Conservation (phyloP, 2,329 filamentous ascomycete genomes). For the Sphaerulina musiva region DNA sequence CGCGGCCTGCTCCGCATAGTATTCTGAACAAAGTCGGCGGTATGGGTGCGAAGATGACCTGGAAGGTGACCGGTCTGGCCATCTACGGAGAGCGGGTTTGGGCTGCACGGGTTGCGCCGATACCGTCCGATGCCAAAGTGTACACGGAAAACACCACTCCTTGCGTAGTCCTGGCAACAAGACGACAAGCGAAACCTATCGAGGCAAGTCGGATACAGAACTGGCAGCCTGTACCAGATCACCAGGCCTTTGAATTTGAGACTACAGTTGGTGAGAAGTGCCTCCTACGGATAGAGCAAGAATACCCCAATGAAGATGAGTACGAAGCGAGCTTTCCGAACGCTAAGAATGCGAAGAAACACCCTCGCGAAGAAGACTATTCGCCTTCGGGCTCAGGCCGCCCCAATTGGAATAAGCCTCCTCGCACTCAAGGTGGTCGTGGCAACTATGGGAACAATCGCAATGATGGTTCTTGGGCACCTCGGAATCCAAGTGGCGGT, state of each 20-base stretch:
- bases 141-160: conserved; percentile 76
- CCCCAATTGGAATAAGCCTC: conserved; percentile 22
- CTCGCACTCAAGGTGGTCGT: conserved; percentile 29
- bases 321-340: conserved; percentile 58
- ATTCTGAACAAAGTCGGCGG: conserved; percentile 81
- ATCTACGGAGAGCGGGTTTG: conserved; percentile 75
- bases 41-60: conserved; percentile 73
- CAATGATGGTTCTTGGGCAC: conserved; percentile 24
- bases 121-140: conserved; percentile 58
- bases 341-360: conserved; percentile 56
- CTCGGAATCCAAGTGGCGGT: conserved; percentile 9
- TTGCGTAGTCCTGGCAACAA: conserved; percentile 73
- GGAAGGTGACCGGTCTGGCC: conserved; percentile 73
- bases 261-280: conserved; percentile 82
- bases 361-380: conserved; percentile 52
- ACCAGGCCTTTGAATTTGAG: conserved; percentile 70
- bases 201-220: conserved; percentile 76
- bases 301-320: conserved; percentile 56
- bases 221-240: conserved; percentile 69
- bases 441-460: conserved; percentile 15
- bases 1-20: conserved; percentile 62
- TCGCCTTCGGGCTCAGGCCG: conserved; percentile 27
- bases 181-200: conserved; percentile 66
- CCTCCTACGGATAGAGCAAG: conserved; percentile 70
- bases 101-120: conserved; percentile 73